Base-by-base conservation (phyloP, 345 rosid genomes). In the Ceriops zippeliana region DNA sequence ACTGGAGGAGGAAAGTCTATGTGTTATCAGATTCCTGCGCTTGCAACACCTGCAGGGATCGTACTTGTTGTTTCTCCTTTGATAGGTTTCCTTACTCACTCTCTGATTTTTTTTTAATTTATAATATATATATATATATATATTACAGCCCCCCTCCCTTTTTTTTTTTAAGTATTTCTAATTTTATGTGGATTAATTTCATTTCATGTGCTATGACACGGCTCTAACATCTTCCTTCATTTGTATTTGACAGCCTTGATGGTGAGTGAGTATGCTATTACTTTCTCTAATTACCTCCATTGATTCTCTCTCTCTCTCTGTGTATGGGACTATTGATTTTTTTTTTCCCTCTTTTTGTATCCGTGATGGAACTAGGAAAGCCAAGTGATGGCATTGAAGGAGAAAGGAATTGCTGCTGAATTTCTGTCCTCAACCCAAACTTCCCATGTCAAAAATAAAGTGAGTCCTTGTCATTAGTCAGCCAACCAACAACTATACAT, bases 1-100 rank as follows among this genome's bases (percentile, higher is more conserved):
- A 95, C 96, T 15, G 96, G 99, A 51, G 96, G 97, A 75, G 99
- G 99, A 59, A 95, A 95, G 80, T 95, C 97, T 9, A 87, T 91
- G 84, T 95, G 98, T 78, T 95, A 89, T 75, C 99, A 95, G 72
- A 88, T 95, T 73, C 96, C 97, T 71, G 97, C 99, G 16, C 49
- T 93, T 62, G 91, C 96, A n/a, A 89, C 80, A 73, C 77, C 83
- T 20, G 5, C 16, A 15, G 96, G 98, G 74, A 87, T 93, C 69
- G 97, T 88, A 51, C 96, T 93, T 68, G 97, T 93, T 56, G 91
- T 91, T 70, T 93, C 90, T 80, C 98, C 98, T 61, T 83, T 91
- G 70, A 93, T 93, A 80, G 98, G 98, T 93, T 69, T 66, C 69
- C 16, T 9, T 24, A 54, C 46, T 38, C 46, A 2, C 4, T 10